These are phyloP conservation scores for Suillus lakei DNA, from an alignment of 768 basidiomycete genomes.

Conservation along the genomic window DNA sequence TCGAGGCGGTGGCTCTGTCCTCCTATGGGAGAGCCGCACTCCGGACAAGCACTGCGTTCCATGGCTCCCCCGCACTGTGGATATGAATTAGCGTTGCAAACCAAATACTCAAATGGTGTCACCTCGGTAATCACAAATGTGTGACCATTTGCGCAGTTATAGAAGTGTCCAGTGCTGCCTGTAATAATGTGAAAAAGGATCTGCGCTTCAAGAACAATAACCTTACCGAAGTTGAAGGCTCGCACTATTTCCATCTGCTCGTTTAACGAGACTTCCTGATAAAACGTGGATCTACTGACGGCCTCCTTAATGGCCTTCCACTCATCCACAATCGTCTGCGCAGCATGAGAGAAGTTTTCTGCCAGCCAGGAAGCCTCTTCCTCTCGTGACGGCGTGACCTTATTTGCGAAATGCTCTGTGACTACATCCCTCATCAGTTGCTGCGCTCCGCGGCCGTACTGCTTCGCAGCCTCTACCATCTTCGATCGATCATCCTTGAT, in stretches of 20 bases:
- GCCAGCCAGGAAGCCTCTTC: constrained; percentile 45
- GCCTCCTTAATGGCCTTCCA: constrained; percentile 46
- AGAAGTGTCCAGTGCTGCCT: constrained; percentile 51
- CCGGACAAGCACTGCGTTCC: constrained; percentile 53
- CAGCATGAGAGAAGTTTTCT: constrained; percentile 44
- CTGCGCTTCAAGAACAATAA: not conserved
- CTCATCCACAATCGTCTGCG: constrained; percentile 46
- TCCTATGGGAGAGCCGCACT: constrained; percentile 60
- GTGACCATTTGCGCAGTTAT: constrained; percentile 63
- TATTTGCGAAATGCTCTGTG: constrained; percentile 29
- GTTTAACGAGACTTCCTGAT: constrained; percentile 54
- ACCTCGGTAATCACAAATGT: constrained; percentile 64
- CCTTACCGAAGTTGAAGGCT: constrained; percentile 53
- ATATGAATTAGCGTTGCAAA: constrained; percentile 5
- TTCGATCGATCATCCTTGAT: constrained; percentile 24
- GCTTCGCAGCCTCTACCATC: constrained; percentile 25
- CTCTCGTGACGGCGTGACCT: constrained; percentile 10
- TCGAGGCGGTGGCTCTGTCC: constrained; percentile 48
- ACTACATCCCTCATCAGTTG: constrained; percentile 4
- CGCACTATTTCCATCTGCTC: constrained; percentile 56
- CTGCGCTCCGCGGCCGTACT: constrained; percentile 14
- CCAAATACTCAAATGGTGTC: constrained; percentile 13
- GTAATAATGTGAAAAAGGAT: not conserved
- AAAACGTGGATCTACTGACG: constrained; percentile 47
- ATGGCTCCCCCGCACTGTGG: constrained; percentile 63